A percentile compares a stretch with the other conserved stretches of the same genome.
These are phyloP conservation scores for Coemansia sp. DNA, from an alignment of 192 early-diverging fungal species.

Conservation along the genomic window DNA sequence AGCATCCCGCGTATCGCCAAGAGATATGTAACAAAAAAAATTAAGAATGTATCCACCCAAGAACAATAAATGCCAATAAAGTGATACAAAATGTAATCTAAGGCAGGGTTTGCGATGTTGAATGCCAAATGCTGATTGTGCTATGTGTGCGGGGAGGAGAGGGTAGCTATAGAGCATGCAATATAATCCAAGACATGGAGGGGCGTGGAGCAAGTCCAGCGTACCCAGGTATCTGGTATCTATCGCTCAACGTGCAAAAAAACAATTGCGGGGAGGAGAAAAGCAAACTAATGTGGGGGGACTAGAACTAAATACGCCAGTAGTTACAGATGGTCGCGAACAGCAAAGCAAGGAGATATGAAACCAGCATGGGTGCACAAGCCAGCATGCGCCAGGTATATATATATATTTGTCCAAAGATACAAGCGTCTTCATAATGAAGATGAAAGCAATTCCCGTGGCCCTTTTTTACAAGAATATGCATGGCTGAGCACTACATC, in stretches of 20 bases:
- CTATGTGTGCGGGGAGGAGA: not conserved
- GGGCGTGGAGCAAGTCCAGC: not conserved
- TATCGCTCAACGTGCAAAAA: not conserved
- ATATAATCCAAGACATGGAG: conserved; percentile 13
- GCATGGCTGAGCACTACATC: conserved; percentile 8
- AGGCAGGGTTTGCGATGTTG: not conserved
- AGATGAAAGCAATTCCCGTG: not conserved
- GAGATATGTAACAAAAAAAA: not conserved
- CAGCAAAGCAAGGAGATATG: not conserved
- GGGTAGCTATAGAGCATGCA: not conserved
- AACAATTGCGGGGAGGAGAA: not conserved
- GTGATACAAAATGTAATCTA: not conserved
- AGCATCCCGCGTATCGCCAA: not conserved
- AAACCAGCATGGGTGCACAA: not conserved
- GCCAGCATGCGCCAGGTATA: conserved; percentile 1
- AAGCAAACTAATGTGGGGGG: not conserved
- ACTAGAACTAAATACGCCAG: not conserved
- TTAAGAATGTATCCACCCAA: not conserved
- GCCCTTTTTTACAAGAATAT: not conserved
- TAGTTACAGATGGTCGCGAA: not conserved
- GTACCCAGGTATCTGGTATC: not conserved
- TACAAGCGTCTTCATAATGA: not conserved
- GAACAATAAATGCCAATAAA: not conserved
- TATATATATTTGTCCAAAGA: not conserved
- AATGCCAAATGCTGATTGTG: not conserved